A percentile compares a stretch with the other conserved stretches of the same genome.
These are phyloP conservation scores for Lecanoromycetidae sp. DNA, from an alignment of 2,329 filamentous ascomycete genomes.

Conservation along the genomic window DNA sequence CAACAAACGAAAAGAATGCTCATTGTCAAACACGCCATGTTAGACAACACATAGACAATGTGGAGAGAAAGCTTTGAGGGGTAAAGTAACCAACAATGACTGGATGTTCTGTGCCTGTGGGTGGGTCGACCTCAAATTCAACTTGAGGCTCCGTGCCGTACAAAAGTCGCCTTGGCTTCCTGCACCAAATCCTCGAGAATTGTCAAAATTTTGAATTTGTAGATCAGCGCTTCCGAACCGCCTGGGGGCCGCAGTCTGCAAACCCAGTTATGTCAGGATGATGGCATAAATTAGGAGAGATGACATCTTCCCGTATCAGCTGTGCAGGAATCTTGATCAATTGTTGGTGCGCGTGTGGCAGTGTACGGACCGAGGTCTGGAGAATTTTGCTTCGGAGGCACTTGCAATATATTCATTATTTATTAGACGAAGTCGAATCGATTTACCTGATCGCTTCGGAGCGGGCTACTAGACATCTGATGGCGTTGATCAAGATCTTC, in stretches of 20 bases:
- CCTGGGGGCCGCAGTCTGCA: background rate
- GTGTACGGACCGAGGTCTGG: background rate
- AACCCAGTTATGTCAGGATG: background rate
- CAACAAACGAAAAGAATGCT: too few species aligned
- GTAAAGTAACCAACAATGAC: too few species aligned
- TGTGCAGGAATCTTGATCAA: background rate
- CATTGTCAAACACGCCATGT: too few species aligned
- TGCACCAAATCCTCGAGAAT: background rate
- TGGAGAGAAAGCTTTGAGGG: too few species aligned
- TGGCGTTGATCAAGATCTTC: background rate
- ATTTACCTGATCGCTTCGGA: background rate
- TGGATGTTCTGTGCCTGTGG: background rate
- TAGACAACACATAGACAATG: too few species aligned
- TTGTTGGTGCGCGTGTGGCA: conserved; percentile 9
- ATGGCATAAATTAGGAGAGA: background rate
- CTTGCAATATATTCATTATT: too few species aligned
- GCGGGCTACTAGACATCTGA: conserved; percentile 1
- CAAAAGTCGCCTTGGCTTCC: background rate
- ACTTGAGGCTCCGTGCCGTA: conserved; percentile 1
- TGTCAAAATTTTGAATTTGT: too few species aligned
- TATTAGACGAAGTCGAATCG: background rate
- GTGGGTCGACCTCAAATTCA: background rate
- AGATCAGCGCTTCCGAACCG: conserved; percentile 6
- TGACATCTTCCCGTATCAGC: conserved; percentile 1
- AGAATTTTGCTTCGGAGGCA: background rate